phyloP scores from a whole-genome alignment of 208 protist genomes.

The Histomonas meleagridis region DNA sequence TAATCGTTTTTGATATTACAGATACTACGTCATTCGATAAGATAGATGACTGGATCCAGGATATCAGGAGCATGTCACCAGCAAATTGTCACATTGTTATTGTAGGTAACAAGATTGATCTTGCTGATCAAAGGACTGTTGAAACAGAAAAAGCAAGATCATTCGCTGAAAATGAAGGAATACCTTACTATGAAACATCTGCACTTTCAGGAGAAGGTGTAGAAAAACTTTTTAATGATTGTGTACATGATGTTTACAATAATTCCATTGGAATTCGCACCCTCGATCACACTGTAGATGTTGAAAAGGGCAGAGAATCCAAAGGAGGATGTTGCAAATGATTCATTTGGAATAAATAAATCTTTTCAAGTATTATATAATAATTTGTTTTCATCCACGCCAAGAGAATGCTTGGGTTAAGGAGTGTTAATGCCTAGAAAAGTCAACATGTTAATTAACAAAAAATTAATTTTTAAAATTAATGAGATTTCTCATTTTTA shows the following conservation, averaged over 20 bases:
- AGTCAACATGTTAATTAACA: too few relatives aligned
- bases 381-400: too few relatives aligned
- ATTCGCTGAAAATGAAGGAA: background rate
- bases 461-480: too few relatives aligned
- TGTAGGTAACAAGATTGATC: constrained; percentile 31
- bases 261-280: too few relatives aligned
- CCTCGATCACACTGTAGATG: too few relatives aligned
- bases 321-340: too few relatives aligned
- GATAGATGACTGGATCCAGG: background rate
- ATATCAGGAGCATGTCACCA: background rate
- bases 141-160: background rate
- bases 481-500: too few relatives aligned
- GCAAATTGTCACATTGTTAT: background rate
- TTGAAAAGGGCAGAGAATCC: too few relatives aligned
- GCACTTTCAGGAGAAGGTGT: background rate
- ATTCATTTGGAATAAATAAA: too few relatives aligned
- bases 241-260: background rate
- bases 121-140: background rate
- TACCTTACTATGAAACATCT: background rate
- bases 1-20: constrained; percentile 29
- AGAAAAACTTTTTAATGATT: background rate
- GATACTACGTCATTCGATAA: background rate
- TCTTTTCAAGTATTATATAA: too few relatives aligned
- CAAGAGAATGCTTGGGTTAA: too few relatives aligned
- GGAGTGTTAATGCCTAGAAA: too few relatives aligned